phyloP scores from a whole-genome alignment of 31 red algal species.

The Asparagopsis taxiformis region DNA sequence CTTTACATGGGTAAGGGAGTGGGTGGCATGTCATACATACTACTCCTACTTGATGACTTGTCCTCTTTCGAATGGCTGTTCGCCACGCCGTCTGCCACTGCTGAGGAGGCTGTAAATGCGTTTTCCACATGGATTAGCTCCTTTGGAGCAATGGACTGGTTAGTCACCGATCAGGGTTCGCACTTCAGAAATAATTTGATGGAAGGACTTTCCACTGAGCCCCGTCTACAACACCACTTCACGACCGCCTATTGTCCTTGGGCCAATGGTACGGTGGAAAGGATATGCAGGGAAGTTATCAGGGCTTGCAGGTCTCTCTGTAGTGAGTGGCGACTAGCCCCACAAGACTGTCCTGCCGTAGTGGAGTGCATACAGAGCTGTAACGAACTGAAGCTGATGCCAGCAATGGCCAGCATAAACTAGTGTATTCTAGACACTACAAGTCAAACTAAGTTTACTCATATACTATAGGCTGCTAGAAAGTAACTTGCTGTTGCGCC shows the following conservation, averaged over 20 bases:
- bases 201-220: not conserved
- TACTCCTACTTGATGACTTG: slow-evolving; percentile 11
- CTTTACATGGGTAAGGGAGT: not conserved
- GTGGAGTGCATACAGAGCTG: not conserved
- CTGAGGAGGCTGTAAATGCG: slow-evolving; percentile 8
- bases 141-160: slow-evolving; percentile 26
- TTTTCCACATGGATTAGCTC: slow-evolving; percentile 5
- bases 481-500: no score
- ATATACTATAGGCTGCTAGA: no score
- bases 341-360: slow-evolving; percentile 30
- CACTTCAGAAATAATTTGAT: slow-evolving; percentile 29
- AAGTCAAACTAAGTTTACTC: no score
- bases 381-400: no score
- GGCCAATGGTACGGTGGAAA: slow-evolving; percentile 29
- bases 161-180: slow-evolving; percentile 16
- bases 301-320: slow-evolving; percentile 2
- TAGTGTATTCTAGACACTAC: no score
- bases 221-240: slow-evolving; percentile 24
- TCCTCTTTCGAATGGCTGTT: slow-evolving; percentile 15
- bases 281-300: slow-evolving; percentile 23
- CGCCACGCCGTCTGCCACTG: not conserved
- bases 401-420: no score
- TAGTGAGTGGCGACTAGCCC: slow-evolving; percentile 16
- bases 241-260: slow-evolving; percentile 31
- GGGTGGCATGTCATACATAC: slow-evolving; percentile 1